Evolutionary conservation across 2,329 filamentous ascomycete genomes (phyloP), one percentile per base, ranked within the genome.

Genomic region (Talaromyces sp.): DNA sequence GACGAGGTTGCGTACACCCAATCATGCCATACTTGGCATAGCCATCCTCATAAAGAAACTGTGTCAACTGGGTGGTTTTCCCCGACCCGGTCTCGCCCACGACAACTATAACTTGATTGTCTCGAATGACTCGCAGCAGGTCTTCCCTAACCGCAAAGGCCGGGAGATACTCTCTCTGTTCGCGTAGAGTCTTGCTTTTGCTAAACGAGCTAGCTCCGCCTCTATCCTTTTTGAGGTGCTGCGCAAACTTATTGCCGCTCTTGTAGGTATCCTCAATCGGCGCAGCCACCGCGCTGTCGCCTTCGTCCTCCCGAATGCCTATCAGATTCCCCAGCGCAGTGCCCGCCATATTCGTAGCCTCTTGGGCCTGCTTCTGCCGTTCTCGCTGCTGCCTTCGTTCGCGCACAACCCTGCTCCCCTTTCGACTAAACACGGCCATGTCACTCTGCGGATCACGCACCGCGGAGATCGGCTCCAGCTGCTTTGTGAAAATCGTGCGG

Each of bases 141-240:
- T 99, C 94, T 74, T 99, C 95, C 42, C 96, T 85, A 2, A 99
- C 95, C 0, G 95, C 95, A 80, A 99, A 99, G 0, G 96, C 96
- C 0, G 95, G 95, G 6, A 99, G 80, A 68, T 88, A 99, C 71
- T 99, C 91, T 68, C 95, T 85, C 75, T 99, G 95, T 73, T 99
- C 95, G 63, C 87, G 85, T 58, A 99, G 77, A 0, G 91, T 89
- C 77, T 98, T 98, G 79, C 86, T 96, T 70, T 92, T 89, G 73
- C 93, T 98, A 77, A 99, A 99, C 63, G 88, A 89, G 74, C 93
- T 97, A 40, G 93, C 90, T 2, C 83, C 84, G 4, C 89, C 89
- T 63, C 93, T 89, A 65, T 85, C 89, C 74, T 91, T 93, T 76
- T 96, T 96, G 81, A 98, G 83, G 75, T 97, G 91, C 65, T 92